Evolutionary conservation across 441 rosid species (phyloP), one percentile per base, ranked within the genome.

Genomic region (Breynia disticha): DNA sequence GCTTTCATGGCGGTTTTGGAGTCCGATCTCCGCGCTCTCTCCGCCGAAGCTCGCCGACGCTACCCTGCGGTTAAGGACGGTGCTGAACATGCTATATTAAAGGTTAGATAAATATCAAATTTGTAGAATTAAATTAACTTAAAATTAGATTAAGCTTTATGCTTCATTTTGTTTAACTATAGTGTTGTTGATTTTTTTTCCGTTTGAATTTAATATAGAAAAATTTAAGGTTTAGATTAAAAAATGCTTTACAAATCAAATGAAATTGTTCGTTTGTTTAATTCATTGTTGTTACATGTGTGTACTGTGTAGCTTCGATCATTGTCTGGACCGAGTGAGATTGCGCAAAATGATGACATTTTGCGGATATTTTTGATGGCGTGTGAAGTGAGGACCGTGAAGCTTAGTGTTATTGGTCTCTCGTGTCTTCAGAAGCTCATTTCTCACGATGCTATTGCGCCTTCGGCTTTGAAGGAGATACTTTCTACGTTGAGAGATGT

Each of bases 21-120:
- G 67, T 81, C 97, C 58, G 98, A 91, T 80, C 98, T 91, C 56
- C 97, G 97, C 50, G 91, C 98, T 19, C 96, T 91, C 53, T 91
- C 98, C 28, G 75, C 88, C 21, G 98, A 91, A 75, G 98, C 97
- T 55, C 91, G 97, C 57, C 86, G 98, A 58, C 79, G 95, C 35
- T 71, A 81, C 53, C 97, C 98, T 15, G 82, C 95, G 37, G 86
- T 91, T 20, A 91, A 91, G 68, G 97, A 91, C 59, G 97, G 80
- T 22, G 97, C 98, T 1, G 97, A 91, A 59, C 98, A 91, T 70
- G 97, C 98, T 15, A 86, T 91, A 1, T 44, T 91, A 19, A 91
- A 88, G 98, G 98, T 87, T 42, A 51, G 44, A 7, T 11, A 61
- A 1, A 28, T n/a, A 28, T 1, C 5, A 28, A 28, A 28, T 4